Evolutionary conservation across 2,329 filamentous ascomycete genomes (phyloP), one percentile per base, ranked within the genome.

Genomic region (Trichoderma breve): DNA sequence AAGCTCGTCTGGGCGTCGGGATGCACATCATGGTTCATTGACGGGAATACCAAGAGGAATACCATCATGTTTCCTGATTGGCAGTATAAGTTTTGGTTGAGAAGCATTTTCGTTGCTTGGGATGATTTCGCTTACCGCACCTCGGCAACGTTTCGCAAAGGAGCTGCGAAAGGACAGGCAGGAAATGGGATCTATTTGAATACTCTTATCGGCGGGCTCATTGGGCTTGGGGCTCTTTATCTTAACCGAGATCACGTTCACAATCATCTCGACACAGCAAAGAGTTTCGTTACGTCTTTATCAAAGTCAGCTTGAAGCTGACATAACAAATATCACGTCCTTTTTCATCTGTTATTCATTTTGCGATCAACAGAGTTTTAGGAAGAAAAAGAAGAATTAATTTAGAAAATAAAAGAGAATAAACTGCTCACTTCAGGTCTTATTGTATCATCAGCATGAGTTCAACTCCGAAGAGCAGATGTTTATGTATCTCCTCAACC

Each of bases 31-130:
- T 88, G 86, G 86, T 85, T 82, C 4, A 79, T 88, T 2, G 83
- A 88, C 71, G 77, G 79, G 0, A 81, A 80, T 60, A 85, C 84
- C 0, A 82, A 82, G 0, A 79, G 83, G 61, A 88, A 88, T 72
- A 85, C 83, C 0, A 84, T 84, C 75, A 85, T 87, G 81, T 88
- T 86, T 73, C 86, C 85, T 0, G 84, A 86, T 62, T 87, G 83
- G 80, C 84, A 87, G 75, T 86, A 82, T 70, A 78, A 80, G 66
- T 86, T 82, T 72, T 87, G 85, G 84, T 68, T 82, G 21, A 76
- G 85, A 15, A 86, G 83, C 68, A 74, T 87, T 1, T 86, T 86
- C 68, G 79, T 83, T 53, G 76, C 77, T 1, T 81, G 77, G 75
- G 71, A 73, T 2, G 83, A 85, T 57, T 82, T 85, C 71, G 51